Evolutionary conservation across 805 yeast species (phyloP), one percentile per base, ranked within the genome.

Genomic region (Sugiyamaella chiloensis): DNA sequence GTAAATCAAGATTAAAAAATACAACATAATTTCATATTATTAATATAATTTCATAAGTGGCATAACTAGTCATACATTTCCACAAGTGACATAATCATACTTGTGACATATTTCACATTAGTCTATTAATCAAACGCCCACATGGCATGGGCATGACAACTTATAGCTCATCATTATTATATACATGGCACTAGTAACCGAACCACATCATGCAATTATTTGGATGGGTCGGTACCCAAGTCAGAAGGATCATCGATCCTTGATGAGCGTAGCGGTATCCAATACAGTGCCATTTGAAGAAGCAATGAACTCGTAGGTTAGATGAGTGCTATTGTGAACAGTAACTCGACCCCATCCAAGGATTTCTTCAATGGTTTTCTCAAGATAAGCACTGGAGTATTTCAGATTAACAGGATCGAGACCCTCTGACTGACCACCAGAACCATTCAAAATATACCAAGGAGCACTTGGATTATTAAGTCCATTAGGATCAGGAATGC

Each of bases 351-450:
- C 55, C 66, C 66, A 62, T 5, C 66, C 66, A 31, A 50, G 59
- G n/a, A 40, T 40, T 14, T 24, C 49, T 29, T 44, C 44, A 19
- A 42, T 23, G 31, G 24, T 37, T 21, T 42, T 32, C 40, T 34
- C 51, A 20, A 47, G 40, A n/a, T 45, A 46, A 31, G 47, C 52
- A 23, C 50, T 36, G 11, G 20, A 29, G n/a, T 37, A 42, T 5
- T 26, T 17, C 16, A 31, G 39, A 14, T 41, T 35, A 17, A 53
- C 46, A 8, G 48, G 44, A 30, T 59, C 57, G 5, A 59, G 50
- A 3, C 66, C 66, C 40, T 62, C 62, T 46, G 57, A 61, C 44
- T 59, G 62, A 7, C 66, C 66, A 12, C 56, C 66, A 16, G 60
- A 54, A 16, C 66, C 66, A 46, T 60, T 62, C 16, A 58, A 45